Evolutionary conservation across 306 rosid species (phyloP), one percentile per base, ranked within the genome.

Genomic region (Prunus fruticosa): DNA sequence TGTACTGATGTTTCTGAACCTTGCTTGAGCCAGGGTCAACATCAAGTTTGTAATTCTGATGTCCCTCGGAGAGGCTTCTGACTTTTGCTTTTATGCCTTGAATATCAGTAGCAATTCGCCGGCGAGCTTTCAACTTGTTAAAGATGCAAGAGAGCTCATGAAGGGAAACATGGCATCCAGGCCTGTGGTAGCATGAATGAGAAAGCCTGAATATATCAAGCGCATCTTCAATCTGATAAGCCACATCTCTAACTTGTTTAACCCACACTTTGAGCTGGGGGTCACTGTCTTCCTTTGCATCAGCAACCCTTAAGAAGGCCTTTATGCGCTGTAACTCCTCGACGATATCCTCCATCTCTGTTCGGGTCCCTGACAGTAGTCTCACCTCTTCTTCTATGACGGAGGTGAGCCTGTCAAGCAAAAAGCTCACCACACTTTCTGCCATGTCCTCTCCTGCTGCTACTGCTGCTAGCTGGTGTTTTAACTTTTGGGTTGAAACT

Each of bases 371-470:
- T 47, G 4, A 79, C 47, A 81, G 77, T 11, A 79, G 68, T 6
- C 72, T 78, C 58, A 73, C 82, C 82, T 87, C 91, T 19, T 81
- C 85, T 79, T 76, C 57, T 15, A 88, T 75, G 2, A 84, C 11
- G 1, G 47, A 3, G 9, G 51, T 34, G 18, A 88, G 71, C 64
- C 75, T 88, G 66, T 75, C 89, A 32, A 86, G 38, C 23, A 86
- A 62, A 41, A 74, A 82, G 7, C 49, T 56, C 4, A 90, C 83
- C 1, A 75, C 72, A 80, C 85, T 86, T 75, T 90, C 89, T 57
- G 88, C 89, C 95, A 90, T 87, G 12, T 43, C 32, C 16, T 41
- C 46, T 69, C 30, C 2, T 25, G 32, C 45, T 11, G 7, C 62
- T 51, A 7, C 20, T 8, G 57, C 22, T 51, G 19, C 8, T 3